Conservation (phyloP, 2,329 filamentous ascomycete species). For the Exophiala sp. region DNA sequence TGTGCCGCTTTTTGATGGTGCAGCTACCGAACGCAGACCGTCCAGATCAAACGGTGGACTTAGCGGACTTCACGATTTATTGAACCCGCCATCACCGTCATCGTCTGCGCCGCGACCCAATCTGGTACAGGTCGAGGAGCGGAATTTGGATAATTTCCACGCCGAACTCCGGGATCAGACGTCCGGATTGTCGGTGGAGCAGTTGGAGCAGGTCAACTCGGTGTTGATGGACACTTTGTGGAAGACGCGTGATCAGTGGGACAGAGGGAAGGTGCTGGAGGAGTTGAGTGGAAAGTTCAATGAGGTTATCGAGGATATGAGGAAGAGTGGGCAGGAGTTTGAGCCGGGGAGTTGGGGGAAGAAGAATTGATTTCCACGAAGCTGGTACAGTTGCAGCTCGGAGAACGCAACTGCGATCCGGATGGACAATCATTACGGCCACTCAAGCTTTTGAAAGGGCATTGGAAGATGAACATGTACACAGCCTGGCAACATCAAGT, state of each 20-base stretch:
- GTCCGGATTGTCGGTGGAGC: conserved; percentile 80
- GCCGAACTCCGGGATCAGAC: conserved; percentile 63
- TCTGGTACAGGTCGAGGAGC: conserved; percentile 20
- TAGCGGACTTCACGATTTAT: conserved; percentile 19
- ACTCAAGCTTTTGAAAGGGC: too few relatives aligned
- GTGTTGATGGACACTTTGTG: conserved; percentile 89
- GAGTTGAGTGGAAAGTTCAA: conserved; percentile 55
- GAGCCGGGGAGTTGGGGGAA: conserved; percentile 22
- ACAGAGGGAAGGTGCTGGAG: conserved; percentile 69
- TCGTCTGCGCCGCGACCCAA: conserved; percentile 13
- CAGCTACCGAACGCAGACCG: conserved; percentile 3
- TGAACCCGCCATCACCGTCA: conserved; percentile 23
- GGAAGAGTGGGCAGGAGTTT: conserved; percentile 27
- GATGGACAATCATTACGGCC: too few relatives aligned
- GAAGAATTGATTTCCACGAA: neutral
- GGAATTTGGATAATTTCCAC: conserved; percentile 13
- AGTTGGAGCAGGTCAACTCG: conserved; percentile 89
- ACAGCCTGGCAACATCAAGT: too few relatives aligned
- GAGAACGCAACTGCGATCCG: too few relatives aligned
- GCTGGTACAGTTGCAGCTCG: too few relatives aligned
- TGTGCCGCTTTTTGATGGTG: conserved; percentile 14
- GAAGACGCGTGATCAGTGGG: conserved; percentile 74
- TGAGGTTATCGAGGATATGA: conserved; percentile 29
- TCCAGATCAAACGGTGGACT: conserved; percentile 7
- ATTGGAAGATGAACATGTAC: too few relatives aligned